Conservation (phyloP, 2,329 filamentous ascomycete species). For the Colletotrichum kahawae region DNA sequence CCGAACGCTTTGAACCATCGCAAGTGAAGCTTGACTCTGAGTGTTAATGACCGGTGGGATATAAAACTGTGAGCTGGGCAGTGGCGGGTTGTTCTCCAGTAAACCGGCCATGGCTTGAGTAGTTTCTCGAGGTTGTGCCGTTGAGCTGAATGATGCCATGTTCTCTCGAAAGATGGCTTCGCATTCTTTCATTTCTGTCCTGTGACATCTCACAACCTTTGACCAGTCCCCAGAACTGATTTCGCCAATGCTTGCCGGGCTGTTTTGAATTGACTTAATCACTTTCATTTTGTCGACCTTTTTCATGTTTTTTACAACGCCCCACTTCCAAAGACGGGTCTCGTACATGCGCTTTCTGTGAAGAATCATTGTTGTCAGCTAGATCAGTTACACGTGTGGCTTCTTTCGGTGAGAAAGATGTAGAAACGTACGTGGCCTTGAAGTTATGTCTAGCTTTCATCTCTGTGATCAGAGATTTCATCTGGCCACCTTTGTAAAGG, state of each 20-base stretch:
- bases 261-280: neutral
- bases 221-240: neutral
- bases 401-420: neutral
- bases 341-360: neutral
- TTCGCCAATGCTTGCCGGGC: neutral
- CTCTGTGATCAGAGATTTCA: neutral
- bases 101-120: neutral
- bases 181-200: neutral
- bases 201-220: neutral
- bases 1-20: neutral
- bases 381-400: fast-evolving
- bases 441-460: neutral
- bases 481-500: neutral
- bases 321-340: neutral
- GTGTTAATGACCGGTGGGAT: fast-evolving
- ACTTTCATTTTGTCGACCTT: neutral
- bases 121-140: neutral
- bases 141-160: neutral
- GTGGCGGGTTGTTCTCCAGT: neutral
- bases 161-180: neutral
- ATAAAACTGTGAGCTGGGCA: fast-evolving
- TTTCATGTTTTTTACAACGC: neutral
- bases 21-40: neutral
- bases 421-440: neutral
- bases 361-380: fast-evolving